Evolutionary conservation across 2,329 filamentous ascomycete genomes (phyloP).

Genomic region (Venturia aucupariae): DNA sequence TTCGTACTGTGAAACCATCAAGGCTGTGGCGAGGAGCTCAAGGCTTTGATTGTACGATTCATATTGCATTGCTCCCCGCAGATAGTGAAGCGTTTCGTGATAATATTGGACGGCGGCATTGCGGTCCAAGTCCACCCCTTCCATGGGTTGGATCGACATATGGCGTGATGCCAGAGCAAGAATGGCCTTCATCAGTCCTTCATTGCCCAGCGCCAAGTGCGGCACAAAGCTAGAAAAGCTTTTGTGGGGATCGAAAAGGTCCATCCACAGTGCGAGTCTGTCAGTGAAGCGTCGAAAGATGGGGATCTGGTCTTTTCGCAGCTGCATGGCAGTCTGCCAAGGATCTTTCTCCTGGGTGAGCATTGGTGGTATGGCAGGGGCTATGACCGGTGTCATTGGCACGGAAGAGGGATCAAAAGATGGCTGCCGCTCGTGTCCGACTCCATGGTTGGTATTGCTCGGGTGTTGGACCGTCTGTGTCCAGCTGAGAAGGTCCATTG

Average conservation of each 20-base stretch:
- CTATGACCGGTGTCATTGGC: not conserved
- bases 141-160: constrained; percentile 32
- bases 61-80: constrained; percentile 51
- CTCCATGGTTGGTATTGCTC: not conserved
- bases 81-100: constrained; percentile 53
- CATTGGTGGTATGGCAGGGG: not conserved
- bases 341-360: constrained; percentile 19
- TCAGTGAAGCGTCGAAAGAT: constrained; percentile 33
- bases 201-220: constrained; percentile 40
- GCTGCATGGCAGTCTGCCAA: constrained; percentile 21
- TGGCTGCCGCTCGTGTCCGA: not conserved
- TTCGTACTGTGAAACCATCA: constrained; percentile 55
- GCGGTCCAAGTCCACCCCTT: constrained; percentile 21
- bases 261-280: constrained; percentile 31
- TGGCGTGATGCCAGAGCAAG: constrained; percentile 48
- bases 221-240: constrained; percentile 30
- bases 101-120: constrained; percentile 45
- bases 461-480: not conserved
- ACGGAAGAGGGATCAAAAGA: not conserved
- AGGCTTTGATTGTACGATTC: constrained; percentile 47
- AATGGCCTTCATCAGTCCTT: constrained; percentile 48
- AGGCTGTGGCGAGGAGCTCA: constrained; percentile 50
- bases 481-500: constrained; percentile 23
- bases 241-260: constrained; percentile 35
- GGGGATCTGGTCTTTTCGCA: constrained; percentile 29